Conservation (phyloP, 2,329 filamentous ascomycete species). For the Aureobasidium sp. region DNA sequence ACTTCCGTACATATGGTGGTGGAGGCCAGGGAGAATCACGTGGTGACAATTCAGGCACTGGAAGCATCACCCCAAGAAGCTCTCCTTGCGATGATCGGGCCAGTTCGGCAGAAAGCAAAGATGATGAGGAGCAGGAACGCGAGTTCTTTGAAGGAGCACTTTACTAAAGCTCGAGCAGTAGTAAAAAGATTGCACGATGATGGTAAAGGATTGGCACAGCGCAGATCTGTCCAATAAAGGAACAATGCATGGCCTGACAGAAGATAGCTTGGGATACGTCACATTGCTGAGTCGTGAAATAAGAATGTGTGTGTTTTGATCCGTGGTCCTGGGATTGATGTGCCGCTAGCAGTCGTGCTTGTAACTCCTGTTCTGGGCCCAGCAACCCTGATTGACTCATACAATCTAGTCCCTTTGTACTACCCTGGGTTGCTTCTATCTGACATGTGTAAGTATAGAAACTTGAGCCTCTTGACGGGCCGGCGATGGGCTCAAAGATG, state of each 20-base stretch:
- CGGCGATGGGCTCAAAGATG: too few species aligned
- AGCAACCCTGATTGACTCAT: background rate
- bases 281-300: background rate
- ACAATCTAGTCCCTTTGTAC: background rate
- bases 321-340: conserved; percentile 1
- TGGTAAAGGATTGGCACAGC: background rate
- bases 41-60: background rate
- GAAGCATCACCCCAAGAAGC: background rate
- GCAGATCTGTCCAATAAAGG: background rate
- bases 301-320: conserved; percentile 5
- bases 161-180: background rate
- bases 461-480: too few species aligned
- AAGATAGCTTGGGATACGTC: background rate
- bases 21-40: background rate
- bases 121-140: background rate
- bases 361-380: background rate
- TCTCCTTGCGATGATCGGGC: conserved; percentile 1
- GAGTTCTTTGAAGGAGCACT: background rate
- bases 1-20: background rate
- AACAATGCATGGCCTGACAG: background rate
- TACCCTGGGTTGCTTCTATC: too few species aligned
- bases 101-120: background rate
- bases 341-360: background rate
- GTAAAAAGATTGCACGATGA: background rate
- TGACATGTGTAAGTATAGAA: too few species aligned